Evolutionary conservation across 2,329 filamentous ascomycete genomes (phyloP).

Genomic region (Alternaria postmessia): DNA sequence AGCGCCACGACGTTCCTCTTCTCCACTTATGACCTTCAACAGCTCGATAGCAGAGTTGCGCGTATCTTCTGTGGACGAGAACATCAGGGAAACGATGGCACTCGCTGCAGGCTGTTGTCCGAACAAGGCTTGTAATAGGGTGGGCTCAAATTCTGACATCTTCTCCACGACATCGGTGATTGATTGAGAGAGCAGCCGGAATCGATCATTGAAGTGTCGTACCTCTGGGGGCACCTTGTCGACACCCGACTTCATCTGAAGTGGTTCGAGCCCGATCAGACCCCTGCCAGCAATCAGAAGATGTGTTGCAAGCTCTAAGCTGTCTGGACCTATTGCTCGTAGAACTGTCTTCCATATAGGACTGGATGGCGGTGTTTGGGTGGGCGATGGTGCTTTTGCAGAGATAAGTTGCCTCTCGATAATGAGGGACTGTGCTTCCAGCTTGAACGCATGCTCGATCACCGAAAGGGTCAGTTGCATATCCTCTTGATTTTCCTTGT

Average conservation of each 20-base stretch:
- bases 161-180: conserved; percentile 80
- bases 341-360: conserved; percentile 81
- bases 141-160: conserved; percentile 76
- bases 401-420: conserved; percentile 74
- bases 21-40: conserved; percentile 80
- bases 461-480: conserved; percentile 67
- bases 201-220: conserved; percentile 78
- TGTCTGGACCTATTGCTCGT: conserved; percentile 70
- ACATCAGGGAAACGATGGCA: conserved; percentile 78
- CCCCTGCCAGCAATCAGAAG: conserved; percentile 75
- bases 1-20: conserved; percentile 69
- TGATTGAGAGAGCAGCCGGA: conserved; percentile 67
- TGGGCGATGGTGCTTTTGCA: conserved; percentile 68
- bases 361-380: conserved; percentile 71
- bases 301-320: conserved; percentile 75
- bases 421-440: conserved; percentile 75
- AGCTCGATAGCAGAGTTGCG: conserved; percentile 83
- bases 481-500: conserved; percentile 38
- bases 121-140: conserved; percentile 75
- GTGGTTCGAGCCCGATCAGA: conserved; percentile 78
- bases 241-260: conserved; percentile 56
- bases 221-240: conserved; percentile 62
- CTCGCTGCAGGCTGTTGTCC: conserved; percentile 72
- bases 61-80: conserved; percentile 80
- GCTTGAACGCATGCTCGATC: conserved; percentile 70